Evolutionary conservation across 1,284 basidiomycete genomes (phyloP).

Genomic region (Sporisorium reilianum): DNA sequence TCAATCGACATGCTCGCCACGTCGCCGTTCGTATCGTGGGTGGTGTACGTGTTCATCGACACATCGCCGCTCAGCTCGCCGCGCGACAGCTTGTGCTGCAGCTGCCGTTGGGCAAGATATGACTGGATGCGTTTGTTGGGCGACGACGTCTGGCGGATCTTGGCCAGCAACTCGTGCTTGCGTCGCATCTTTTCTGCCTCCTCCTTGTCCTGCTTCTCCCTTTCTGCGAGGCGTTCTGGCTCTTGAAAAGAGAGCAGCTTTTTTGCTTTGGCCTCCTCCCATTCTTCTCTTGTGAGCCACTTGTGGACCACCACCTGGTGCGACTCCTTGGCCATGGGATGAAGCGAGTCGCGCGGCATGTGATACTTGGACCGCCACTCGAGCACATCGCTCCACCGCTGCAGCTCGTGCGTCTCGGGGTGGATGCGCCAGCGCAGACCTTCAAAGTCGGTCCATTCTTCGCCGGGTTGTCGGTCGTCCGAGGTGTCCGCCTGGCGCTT

Average conservation of each 20-base stretch:
- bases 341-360: conserved; percentile 62
- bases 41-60: conserved; percentile 21
- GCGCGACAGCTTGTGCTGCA: conserved; percentile 24
- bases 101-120: conserved; percentile 25
- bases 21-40: conserved; percentile 24
- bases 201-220: conserved; percentile 34
- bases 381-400: conserved; percentile 47
- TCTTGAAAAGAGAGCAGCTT: conserved; percentile 61
- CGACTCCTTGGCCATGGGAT: conserved; percentile 58
- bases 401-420: conserved; percentile 51
- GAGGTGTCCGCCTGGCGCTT: conserved; percentile 58
- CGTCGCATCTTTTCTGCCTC: conserved; percentile 43
- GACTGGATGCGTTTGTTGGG: conserved; percentile 44
- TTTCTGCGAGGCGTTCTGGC: conserved; percentile 41
- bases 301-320: conserved; percentile 55
- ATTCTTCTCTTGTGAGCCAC: conserved; percentile 60
- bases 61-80: conserved; percentile 31
- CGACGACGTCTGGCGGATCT: conserved; percentile 44
- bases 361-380: conserved; percentile 62
- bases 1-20: conserved; percentile 32
- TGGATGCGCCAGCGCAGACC: conserved; percentile 62
- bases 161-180: conserved; percentile 46
- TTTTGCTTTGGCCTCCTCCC: conserved; percentile 57
- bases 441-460: conserved; percentile 63
- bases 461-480: conserved; percentile 58